Conservation (phyloP, 495 filamentous ascomycete genomes). For the Daldinia caldariorum region DNA sequence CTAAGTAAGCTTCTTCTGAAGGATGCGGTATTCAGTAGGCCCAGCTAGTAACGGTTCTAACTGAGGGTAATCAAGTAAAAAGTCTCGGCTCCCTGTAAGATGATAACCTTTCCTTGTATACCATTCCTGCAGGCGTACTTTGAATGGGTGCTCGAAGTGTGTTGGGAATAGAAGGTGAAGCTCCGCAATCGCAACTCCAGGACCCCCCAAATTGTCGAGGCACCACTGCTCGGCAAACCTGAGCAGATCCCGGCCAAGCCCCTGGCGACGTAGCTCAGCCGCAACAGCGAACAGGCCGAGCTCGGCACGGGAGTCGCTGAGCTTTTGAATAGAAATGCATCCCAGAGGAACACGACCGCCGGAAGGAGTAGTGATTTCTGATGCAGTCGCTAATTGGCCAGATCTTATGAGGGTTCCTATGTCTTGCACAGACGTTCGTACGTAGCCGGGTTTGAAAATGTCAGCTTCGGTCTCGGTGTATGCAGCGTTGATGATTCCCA, state of each 20-base stretch:
- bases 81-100: constrained; percentile 15
- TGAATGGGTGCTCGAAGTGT: constrained; percentile 38
- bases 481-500: constrained; percentile 21
- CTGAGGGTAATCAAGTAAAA: constrained; percentile 25
- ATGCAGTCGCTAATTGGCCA: constrained; percentile 36
- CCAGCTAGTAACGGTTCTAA: constrained; percentile 32
- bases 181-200: constrained; percentile 22
- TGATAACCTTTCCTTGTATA: constrained; percentile 7
- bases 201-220: constrained; percentile 8
- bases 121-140: constrained; percentile 36
- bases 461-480: constrained; percentile 36
- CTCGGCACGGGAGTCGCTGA: constrained; percentile 20
- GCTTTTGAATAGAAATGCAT: constrained; percentile 30
- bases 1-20: constrained; percentile 31
- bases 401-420: constrained; percentile 25
- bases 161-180: constrained; percentile 40
- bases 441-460: constrained; percentile 41
- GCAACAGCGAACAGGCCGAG: constrained; percentile 40
- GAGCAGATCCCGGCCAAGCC: constrained; percentile 37
- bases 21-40: constrained; percentile 38
- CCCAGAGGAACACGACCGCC: constrained; percentile 18
- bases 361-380: neutral
- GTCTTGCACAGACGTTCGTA: constrained; percentile 32
- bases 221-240: constrained; percentile 39
- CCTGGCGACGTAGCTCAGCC: constrained; percentile 24